These are phyloP conservation scores for Suillus sp. DNA, from an alignment of 768 basidiomycete genomes.

Conservation along the genomic window DNA sequence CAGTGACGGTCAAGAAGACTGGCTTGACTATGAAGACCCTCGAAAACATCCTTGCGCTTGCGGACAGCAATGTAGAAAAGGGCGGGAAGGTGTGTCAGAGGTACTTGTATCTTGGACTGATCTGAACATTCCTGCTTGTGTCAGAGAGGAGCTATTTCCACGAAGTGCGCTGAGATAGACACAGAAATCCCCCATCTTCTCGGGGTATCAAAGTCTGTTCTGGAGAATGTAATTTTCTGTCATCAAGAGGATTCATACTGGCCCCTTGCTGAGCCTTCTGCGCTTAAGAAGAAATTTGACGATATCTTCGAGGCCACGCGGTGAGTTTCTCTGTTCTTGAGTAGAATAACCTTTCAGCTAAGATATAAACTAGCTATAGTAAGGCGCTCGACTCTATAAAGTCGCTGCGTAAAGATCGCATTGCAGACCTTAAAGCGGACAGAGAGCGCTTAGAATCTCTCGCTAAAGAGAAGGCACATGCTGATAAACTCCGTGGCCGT, in stretches of 20 bases:
- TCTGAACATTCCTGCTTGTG: background rate
- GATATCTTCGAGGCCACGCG: conserved; percentile 99
- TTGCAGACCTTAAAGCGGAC: conserved; percentile 90
- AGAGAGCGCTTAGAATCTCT: conserved; percentile 82
- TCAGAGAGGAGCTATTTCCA: conserved; percentile 88
- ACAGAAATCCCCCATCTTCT: conserved; percentile 89
- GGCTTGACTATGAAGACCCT: conserved; percentile 97
- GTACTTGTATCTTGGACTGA: background rate
- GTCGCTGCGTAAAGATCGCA: conserved; percentile 83
- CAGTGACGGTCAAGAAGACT: conserved; percentile 92
- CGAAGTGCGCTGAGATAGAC: conserved; percentile 98
- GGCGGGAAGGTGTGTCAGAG: conserved; percentile 68
- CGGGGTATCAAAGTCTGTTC: conserved; percentile 96
- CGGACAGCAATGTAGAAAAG: conserved; percentile 64
- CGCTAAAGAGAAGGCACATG: conserved; percentile 78
- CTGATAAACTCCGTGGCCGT: conserved; percentile 78
- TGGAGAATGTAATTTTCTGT: conserved; percentile 99
- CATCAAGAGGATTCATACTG: conserved; percentile 99
- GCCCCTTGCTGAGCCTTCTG: conserved; percentile 90
- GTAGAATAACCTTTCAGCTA: background rate
- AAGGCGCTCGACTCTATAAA: conserved; percentile 96
- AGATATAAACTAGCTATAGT: conserved; percentile 68
- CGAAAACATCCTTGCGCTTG: conserved; percentile 83
- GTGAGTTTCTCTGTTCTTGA: conserved; percentile 39
- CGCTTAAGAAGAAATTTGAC: conserved; percentile 98